These are phyloP conservation scores for Alternaria sp. DNA, from an alignment of 2,329 filamentous ascomycete genomes.

Conservation along the genomic window DNA sequence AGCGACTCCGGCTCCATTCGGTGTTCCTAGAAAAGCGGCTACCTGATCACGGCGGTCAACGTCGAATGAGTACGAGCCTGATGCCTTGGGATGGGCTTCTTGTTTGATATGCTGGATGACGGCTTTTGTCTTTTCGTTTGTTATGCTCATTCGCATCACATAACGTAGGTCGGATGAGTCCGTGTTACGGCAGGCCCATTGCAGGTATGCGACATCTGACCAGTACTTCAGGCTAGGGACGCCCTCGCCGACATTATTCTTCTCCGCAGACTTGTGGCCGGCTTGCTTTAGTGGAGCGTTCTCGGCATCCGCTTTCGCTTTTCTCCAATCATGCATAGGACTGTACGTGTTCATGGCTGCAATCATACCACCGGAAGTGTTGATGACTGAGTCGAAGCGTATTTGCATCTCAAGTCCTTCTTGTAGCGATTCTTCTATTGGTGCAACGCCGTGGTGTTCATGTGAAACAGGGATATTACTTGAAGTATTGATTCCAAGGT, in stretches of 20 bases:
- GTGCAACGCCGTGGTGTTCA: background rate
- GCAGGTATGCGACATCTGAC: slow-evolving; percentile 10
- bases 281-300: background rate
- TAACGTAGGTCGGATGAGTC: background rate
- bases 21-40: slow-evolving; percentile 9
- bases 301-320: background rate
- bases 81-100: background rate
- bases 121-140: background rate
- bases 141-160: background rate
- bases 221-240: slow-evolving; percentile 2
- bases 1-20: slow-evolving; percentile 14
- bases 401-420: background rate
- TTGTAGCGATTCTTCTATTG: background rate
- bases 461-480: background rate
- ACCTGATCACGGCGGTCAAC: background rate
- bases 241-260: background rate
- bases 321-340: background rate
- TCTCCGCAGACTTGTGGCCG: background rate
- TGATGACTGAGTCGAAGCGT: background rate
- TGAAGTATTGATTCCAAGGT: background rate
- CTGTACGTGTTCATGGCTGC: background rate
- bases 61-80: background rate
- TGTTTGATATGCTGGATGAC: background rate
- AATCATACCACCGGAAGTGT: background rate
- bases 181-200: background rate